These are phyloP conservation scores for Hirschfeldia incana DNA, from an alignment of 345 rosid genomes.

Conservation along the genomic window DNA sequence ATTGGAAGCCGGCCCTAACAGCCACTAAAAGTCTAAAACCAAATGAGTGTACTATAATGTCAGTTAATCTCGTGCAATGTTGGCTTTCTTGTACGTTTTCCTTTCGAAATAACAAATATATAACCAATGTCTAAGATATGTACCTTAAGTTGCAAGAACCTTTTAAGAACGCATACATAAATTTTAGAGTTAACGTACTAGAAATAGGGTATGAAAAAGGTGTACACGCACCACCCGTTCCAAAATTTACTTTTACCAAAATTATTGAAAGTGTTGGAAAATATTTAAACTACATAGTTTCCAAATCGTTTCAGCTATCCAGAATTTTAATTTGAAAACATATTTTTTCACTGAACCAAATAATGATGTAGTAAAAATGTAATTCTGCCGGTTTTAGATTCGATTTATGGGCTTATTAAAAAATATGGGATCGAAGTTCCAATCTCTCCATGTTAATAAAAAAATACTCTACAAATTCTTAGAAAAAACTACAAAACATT, in stretches of 20 bases:
- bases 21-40: constrained; percentile 13
- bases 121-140: not conserved
- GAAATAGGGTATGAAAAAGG: too few relatives aligned
- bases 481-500: too few relatives aligned
- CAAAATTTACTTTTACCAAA: too few relatives aligned
- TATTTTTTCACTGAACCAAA: too few relatives aligned
- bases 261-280: not conserved
- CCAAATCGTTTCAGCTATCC: not conserved
- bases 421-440: too few relatives aligned
- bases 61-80: constrained; percentile 6
- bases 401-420: too few relatives aligned
- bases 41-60: constrained; percentile 11
- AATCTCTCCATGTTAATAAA: too few relatives aligned
- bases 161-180: not conserved
- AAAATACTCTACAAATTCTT: too few relatives aligned
- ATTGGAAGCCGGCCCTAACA: not conserved
- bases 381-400: too few relatives aligned
- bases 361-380: too few relatives aligned
- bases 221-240: too few relatives aligned
- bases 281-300: not conserved
- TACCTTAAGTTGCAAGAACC: not conserved
- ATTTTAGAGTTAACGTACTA: too few relatives aligned
- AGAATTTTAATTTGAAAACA: not conserved
- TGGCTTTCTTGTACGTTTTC: not conserved
- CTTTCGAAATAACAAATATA: not conserved